phyloP scores from a whole-genome alignment of 257 asterid species.

The Primulina tabacum region DNA sequence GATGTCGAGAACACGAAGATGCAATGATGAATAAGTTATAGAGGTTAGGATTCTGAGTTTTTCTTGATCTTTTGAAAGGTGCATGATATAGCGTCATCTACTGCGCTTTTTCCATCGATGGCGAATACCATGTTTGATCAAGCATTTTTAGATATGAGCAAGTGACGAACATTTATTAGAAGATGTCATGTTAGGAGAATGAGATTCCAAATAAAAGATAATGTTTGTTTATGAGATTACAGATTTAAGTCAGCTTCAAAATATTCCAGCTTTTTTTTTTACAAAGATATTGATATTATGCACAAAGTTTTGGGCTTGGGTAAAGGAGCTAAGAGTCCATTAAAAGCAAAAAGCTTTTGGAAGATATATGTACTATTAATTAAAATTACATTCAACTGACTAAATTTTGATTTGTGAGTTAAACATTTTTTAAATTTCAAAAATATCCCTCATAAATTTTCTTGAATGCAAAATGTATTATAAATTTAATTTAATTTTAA shows the following conservation, averaged over 20 bases:
- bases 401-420: no score
- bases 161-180: background rate
- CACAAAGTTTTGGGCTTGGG: background rate
- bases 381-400: no score
- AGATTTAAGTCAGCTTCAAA: background rate
- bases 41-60: constrained; percentile 6
- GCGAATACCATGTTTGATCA: background rate
- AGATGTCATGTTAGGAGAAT: background rate
- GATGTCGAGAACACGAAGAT: constrained; percentile 49
- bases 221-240: background rate
- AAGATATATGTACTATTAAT: no score
- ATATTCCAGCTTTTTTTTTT: background rate
- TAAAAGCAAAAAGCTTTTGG: no score
- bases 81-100: background rate
- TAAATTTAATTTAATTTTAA: no score
- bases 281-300: background rate
- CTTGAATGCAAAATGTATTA: no score
- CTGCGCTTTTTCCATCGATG: background rate
- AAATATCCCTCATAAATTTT: no score
- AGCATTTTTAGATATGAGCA: background rate
- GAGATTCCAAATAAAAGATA: background rate
- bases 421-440: no score
- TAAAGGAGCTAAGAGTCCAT: no score
- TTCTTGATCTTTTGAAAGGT: background rate
- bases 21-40: constrained; percentile 27